Conservation (phyloP, 768 basidiomycete genomes). For the Suillus cothurnatus region DNA sequence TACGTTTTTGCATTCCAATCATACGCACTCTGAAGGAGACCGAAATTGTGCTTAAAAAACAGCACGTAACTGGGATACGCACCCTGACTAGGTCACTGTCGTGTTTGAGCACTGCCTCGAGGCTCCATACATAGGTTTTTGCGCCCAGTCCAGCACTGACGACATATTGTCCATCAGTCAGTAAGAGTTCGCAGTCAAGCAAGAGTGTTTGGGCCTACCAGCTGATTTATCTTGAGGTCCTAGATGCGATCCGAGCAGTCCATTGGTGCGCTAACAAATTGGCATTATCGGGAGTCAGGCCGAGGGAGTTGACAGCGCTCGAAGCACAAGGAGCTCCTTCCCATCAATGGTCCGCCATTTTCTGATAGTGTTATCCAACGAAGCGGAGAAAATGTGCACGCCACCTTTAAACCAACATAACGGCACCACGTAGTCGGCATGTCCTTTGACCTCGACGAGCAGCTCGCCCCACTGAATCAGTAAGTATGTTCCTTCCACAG, state of each 20-base stretch:
- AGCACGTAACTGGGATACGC: neutral
- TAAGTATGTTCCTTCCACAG: neutral
- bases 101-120: conserved; percentile 32
- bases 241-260: neutral
- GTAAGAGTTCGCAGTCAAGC: conserved; percentile 81
- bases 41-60: too few relatives aligned
- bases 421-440: fast-evolving
- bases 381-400: neutral
- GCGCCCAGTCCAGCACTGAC: conserved; percentile 83
- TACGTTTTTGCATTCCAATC: too few relatives aligned
- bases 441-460: neutral
- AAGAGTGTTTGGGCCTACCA: conserved; percentile 49
- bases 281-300: neutral
- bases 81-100: too few relatives aligned
- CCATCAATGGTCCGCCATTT: neutral
- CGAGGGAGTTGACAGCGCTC: neutral
- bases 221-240: neutral
- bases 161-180: conserved; percentile 74
- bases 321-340: neutral
- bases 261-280: neutral
- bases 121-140: conserved; percentile 79
- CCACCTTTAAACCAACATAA: neutral
- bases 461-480: neutral
- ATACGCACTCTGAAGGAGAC: too few relatives aligned
- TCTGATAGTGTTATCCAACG: neutral